Evolutionary conservation across 1,139 yeast genomes (phyloP), one percentile per base, ranked within the genome.

Genomic region (Pichia sp.): DNA sequence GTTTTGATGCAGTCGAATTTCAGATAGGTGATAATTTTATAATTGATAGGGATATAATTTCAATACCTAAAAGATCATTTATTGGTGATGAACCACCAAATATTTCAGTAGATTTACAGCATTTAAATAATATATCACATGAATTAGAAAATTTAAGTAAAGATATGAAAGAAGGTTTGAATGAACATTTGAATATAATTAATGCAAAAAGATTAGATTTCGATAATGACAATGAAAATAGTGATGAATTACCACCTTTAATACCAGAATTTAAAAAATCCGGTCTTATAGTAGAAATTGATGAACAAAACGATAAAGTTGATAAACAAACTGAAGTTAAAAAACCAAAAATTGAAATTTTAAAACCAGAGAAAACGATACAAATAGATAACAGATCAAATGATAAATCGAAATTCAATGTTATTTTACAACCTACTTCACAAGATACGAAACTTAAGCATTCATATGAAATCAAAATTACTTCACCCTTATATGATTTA

Each of bases 1-100:
- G 88, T 57, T 62, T 84, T 44, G 92, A 85, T 58, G 77, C 86
- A 2, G 75, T 83, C 7, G 92, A 84, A 59, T 64, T 81, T 52
- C 64, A 76, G 55, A 40, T 51, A 64, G 58, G 69, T 61, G 63
- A 72, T 57, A 55, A 68, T 63, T 48, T 81, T 57, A 50, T 72
- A 54, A 63, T 70, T 62, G 62, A 73, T 40, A 61, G 79, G 46
- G 73, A 71, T 42, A 49, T 55, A 5, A 53, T 73, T 27, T 62
- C 66, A 5, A 62, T 74, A 4, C 92, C 90, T 1, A 84, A 82
- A 58, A 73, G 86, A 79, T 61, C 71, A 7, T 66, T 72, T 48
- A 84, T 84, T 65, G 90, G 90, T 1, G 52, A 42, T 1, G 72
- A 69, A 8, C 62, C 72, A 7, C 39, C 38, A 3, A 56, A 54